Conservation (phyloP, 2,329 filamentous ascomycete genomes). For the Pyrenochaeta sp. region DNA sequence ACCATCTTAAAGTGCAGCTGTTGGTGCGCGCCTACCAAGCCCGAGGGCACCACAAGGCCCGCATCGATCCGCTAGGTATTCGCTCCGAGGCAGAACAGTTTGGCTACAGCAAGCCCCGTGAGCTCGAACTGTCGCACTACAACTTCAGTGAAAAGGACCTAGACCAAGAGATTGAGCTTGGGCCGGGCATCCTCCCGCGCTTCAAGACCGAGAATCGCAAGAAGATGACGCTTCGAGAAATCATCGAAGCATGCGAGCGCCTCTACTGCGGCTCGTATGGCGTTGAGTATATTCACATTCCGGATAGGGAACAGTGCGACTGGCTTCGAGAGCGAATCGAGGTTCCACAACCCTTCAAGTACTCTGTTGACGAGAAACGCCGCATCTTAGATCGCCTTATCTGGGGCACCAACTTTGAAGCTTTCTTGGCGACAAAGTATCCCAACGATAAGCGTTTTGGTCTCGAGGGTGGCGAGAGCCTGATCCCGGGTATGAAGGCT, state of each 20-base stretch:
- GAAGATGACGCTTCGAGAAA: conserved; percentile 97
- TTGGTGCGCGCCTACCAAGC: conserved; percentile 97
- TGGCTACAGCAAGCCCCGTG: conserved; percentile 87
- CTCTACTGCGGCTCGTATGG: conserved; percentile 98
- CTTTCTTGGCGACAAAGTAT: conserved; percentile 95
- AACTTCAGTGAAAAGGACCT: conserved; percentile 94
- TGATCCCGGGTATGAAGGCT: conserved; percentile 99
- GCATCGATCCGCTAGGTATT: conserved; percentile 95
- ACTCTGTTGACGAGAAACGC: conserved; percentile 97
- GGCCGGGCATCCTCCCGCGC: conserved; percentile 91
- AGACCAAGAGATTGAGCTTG: conserved; percentile 88
- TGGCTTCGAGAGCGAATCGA: conserved; percentile 97
- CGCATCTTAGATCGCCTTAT: conserved; percentile 96
- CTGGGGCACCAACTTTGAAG: conserved; percentile 97
- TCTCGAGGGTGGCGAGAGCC: conserved; percentile 93
- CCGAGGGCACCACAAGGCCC: conserved; percentile 96
- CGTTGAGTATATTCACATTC: conserved; percentile 98
- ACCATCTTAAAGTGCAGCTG: conserved; percentile 97
- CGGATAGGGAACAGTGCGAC: conserved; percentile 96
- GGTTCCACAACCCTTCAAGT: conserved; percentile 93
- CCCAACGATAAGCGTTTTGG: conserved; percentile 99
- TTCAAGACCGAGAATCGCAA: conserved; percentile 89
- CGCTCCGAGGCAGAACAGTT: conserved; percentile 84
- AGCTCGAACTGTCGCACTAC: conserved; percentile 92
- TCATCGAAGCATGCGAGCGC: conserved; percentile 89